A percentile compares a stretch with the other conserved stretches of the same genome.
These are phyloP conservation scores for Venustampulla echinocandica DNA, from an alignment of 495 filamentous ascomycete species.

Conservation along the genomic window DNA sequence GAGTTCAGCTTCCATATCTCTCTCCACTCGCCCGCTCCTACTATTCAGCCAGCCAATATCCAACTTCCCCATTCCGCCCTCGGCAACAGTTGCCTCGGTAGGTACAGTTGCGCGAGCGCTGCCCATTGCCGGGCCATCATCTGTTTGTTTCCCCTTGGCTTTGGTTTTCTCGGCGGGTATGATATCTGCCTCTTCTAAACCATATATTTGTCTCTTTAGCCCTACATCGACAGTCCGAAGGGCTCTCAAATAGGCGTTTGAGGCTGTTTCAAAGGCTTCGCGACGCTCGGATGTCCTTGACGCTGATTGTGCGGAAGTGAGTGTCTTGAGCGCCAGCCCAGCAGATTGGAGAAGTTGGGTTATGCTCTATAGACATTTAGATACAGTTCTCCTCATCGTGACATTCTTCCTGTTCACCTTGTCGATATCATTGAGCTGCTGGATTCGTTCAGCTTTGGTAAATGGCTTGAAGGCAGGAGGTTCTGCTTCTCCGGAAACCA, in stretches of 20 bases:
- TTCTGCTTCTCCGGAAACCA: constrained; percentile 6
- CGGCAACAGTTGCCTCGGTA: neutral
- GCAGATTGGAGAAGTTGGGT: constrained; percentile 55
- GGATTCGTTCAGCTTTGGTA: constrained; percentile 62
- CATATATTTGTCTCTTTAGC: constrained; percentile 69
- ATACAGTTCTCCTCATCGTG: constrained; percentile 2
- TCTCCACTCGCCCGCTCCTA: constrained; percentile 64
- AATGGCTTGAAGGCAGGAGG: constrained; percentile 32
- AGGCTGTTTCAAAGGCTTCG: constrained; percentile 49
- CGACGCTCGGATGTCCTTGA: constrained; percentile 38
- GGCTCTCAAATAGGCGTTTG: constrained; percentile 58
- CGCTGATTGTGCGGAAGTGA: constrained; percentile 44
- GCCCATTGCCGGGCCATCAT: neutral
- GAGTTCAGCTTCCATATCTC: constrained; percentile 70
- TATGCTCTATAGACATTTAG: constrained; percentile 28
- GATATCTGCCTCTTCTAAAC: constrained; percentile 68
- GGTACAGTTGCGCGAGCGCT: neutral
- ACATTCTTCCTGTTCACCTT: constrained; percentile 36
- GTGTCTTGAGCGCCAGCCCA: constrained; percentile 57
- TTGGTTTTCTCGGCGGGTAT: constrained; percentile 39
- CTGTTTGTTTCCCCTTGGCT: constrained; percentile 6
- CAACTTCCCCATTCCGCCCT: constrained; percentile 17
- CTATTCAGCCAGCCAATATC: constrained; percentile 84
- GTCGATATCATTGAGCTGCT: constrained; percentile 69
- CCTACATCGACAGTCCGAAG: constrained; percentile 61